Evolutionary conservation across 306 rosid species (phyloP), one percentile per base, ranked within the genome.

Genomic region (Gastrolobium bilobum): DNA sequence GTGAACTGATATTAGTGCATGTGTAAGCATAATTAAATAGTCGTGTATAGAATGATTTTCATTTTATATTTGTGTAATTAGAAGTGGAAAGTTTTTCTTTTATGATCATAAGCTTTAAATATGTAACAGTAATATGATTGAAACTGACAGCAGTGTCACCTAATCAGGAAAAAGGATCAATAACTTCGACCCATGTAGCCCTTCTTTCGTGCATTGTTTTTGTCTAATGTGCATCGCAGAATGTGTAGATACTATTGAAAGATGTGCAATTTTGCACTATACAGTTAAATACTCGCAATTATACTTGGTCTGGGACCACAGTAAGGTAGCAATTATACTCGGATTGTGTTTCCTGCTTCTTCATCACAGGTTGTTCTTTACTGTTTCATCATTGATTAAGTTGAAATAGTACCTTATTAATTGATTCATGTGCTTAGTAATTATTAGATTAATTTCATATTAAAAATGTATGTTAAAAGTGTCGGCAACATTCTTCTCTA

Each of bases 221-320:
- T 68, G 74, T 68, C 58, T 47, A 52, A 52, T 10, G 37, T 73
- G 54, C 6, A 57, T 52, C 10, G 26, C 50, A 56, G 10, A 3
- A 15, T 38, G 14, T 39, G 38, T 58, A 5, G 13, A 26, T 56
- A 56, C 13, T 38, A 20, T 38, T 53, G 37, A 20, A 52, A 2
- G 6, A 37, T 6, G 47, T 34, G 67, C 44, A 60, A 33, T 42
- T 42, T 8, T 63, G 2, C 10, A 39, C n/a, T 63, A 38, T 37
- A 6, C 7, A 59, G 4, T 26, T 38, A 66, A 38, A 26, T 4
- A 42, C 26, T 20, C 26, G 26, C 1, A 20, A 20, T 20, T 20
- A 20, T 20, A 20, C 26, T 20, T 20, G 29, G 5, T 63, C 69
- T 37, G 3, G 30, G 62, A 56, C 62, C 62, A 26, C 66, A 60